Base-by-base conservation (phyloP, 1,284 basidiomycete genomes). In the Ceratobasidium sp. region DNA sequence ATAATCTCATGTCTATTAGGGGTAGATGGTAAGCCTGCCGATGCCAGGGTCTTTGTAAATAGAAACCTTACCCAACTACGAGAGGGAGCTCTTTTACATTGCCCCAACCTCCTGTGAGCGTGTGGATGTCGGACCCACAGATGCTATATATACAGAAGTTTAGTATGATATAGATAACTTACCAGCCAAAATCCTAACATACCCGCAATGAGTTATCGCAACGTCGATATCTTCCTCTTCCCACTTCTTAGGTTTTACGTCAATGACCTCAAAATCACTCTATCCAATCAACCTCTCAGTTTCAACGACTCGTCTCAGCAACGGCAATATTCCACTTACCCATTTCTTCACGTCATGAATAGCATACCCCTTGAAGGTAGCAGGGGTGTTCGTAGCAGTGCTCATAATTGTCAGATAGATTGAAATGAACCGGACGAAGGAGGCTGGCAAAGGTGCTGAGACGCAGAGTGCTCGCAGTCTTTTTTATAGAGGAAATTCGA, bases 1-100 rank as follows among this genome's bases (percentile, higher is more conserved):
- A 89, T 83, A 76, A 91, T 90, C 81, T 91, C 90, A 81, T 91
- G 90, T 33, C 85, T 85, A 4, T 62, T 33, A 41, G 4, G 36
- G 36, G 36, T 11, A 2, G 1, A 9, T 45, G 17, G 19, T 63
- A 14, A n/a, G 51, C 8, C 2, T 66, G 15, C 22, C 29, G 4
- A 41, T 41, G 36, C 29, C 41, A 27, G 17, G 14, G 24, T 14
- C 29, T 7, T 19, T 19, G n/a, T n/a, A 27, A 67, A 15, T 36
- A 14, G 9, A 31, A 33, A 11, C 31, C 64, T 57, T 9, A 69
- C 66, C 66, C 66, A n/a, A 48, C 36, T 6, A 69, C 66, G 2
- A 53, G 66, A 15, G 66, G 66, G 5, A 69, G 24, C 22, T 47
- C 19, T 3, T 56, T 53, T 17, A 69, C 53, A 44, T 69, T 69